Evolutionary conservation across 345 rosid genomes (phyloP).

Genomic region (Theobroma cacao): DNA sequence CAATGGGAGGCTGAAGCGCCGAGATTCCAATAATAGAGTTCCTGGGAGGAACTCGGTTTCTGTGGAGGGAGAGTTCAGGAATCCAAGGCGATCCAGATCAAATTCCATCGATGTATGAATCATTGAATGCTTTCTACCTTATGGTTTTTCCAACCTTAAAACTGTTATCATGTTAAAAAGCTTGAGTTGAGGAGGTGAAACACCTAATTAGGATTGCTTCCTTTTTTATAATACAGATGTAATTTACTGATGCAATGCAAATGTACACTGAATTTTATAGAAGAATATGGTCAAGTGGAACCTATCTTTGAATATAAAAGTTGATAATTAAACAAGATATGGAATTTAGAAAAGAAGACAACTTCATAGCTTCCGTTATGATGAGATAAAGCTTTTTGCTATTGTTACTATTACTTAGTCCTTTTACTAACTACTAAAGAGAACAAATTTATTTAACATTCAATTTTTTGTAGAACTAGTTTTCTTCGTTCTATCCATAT

Average conservation of each 20-base stretch:
- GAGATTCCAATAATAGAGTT: slow-evolving; percentile 27
- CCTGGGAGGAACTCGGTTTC: slow-evolving; percentile 12
- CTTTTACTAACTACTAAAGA: too few relatives aligned
- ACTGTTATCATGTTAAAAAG: not conserved
- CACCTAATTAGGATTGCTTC: not conserved
- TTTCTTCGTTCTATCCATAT: too few relatives aligned
- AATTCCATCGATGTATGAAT: slow-evolving; percentile 17
- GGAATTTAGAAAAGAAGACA: not conserved
- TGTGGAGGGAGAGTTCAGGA: slow-evolving; percentile 23
- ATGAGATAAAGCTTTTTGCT: too few relatives aligned
- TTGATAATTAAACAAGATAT: not conserved
- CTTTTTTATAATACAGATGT: not conserved
- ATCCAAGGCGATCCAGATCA: slow-evolving; percentile 30
- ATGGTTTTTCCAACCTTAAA: not conserved
- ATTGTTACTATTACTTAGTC: too few relatives aligned
- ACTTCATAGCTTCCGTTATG: too few relatives aligned
- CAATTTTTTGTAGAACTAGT: too few relatives aligned
- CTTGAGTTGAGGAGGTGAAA: not conserved
- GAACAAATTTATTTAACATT: too few relatives aligned
- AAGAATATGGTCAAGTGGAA: not conserved
- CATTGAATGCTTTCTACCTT: not conserved
- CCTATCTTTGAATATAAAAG: not conserved
- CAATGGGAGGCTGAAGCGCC: slow-evolving; percentile 30
- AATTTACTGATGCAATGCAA: not conserved
- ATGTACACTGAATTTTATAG: not conserved